Evolutionary conservation across 169 alveolate species (phyloP), one percentile per base, ranked within the genome.

Genomic region (Plasmodium vivax): DNA sequence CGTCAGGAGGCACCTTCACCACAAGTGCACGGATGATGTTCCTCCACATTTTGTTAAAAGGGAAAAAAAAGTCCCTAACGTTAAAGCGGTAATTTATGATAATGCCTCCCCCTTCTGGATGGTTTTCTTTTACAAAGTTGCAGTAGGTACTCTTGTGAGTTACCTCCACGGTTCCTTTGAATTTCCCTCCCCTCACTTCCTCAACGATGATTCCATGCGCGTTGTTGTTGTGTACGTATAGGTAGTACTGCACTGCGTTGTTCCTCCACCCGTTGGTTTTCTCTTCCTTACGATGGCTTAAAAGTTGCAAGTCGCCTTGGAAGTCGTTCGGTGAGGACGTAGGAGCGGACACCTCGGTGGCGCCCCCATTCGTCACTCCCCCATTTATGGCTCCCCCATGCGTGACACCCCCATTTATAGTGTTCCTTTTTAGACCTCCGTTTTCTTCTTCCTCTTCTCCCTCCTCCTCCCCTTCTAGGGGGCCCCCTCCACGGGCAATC

Each of bases 141-240:
- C 88, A 56, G 71, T 88, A 88, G 0, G 94, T 88, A 80, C 83
- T 80, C 72, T 62, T 88, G 73, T 80, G 30, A 16, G n/a, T 14
- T 30, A 88, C 14, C 82, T 77, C 47, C 6, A 88, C 68, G 43
- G 47, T 14, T 38, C 72, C 58, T 27, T 30, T 43, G 30, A 36
- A 47, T n/a, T 1, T 80, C 23, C 87, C 83, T 16, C 51, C 56
- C 32, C 75, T 51, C 8, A 88, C 62, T 62, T 43, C 51, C 19
- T 79, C 38, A 68, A 88, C 45, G n/a, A 56, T 3, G 16, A 88
- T 88, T 58, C 83, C 82, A 62, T 88, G 43, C 9, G 47, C 34
- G 19, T 88, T 88, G 45, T 88, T 88, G 58, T 79, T 88, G 71
- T 88, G 56, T 88, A 88, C 43, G 72, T 88, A 88, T 79, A 88